Base-by-base conservation (phyloP, 768 basidiomycete species). In the Tylopilus plumbeoviolaceoides region DNA sequence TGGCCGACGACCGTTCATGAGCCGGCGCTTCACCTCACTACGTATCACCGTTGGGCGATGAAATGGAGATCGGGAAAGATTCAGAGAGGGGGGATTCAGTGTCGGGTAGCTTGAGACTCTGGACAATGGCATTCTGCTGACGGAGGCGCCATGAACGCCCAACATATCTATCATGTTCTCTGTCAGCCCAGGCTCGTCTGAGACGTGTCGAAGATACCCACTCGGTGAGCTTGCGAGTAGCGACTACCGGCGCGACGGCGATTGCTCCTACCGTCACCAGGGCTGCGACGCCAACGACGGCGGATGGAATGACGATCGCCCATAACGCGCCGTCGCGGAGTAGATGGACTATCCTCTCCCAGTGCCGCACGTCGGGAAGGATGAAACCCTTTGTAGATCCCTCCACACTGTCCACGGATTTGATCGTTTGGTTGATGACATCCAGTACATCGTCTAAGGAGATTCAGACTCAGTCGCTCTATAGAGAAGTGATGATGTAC, bases 371-470 rank as follows among this genome's bases (percentile, higher is more conserved):
- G 15, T 52, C 51, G 0, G 51, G 51, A 10, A 52, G 44, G 1
- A 52, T 52, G 23, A 52, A 46, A n/a, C 51, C 51, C 23, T 46
- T 40, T 7, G 44, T 46, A 17, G 51, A 52, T 1, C 51, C 51
- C 15, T 52, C 51, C 14, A 52, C 51, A 28, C 51, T 52, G 17
- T 52, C 51, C 30, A 46, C 38, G 5, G 51, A 52, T 46, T 52
- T 46, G 30, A 46, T 52, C 44, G 33, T 52, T 31, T 52, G 51
- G 21, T 46, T 40, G 39, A 52, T 46, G 17, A 52, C 51, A 7
- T 52, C 17, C 38, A 46, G 7, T 12, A 52, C 30, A 5, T 52
- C 44, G 15, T 52, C 51, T 52, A 10, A 8, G 17, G n/a, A 4
- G 25, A 30, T 7, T 7, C 30, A n/a, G 2, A 9, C 12, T 52